Conservation (phyloP, 305 asterid genomes). For the Lippia alba region DNA sequence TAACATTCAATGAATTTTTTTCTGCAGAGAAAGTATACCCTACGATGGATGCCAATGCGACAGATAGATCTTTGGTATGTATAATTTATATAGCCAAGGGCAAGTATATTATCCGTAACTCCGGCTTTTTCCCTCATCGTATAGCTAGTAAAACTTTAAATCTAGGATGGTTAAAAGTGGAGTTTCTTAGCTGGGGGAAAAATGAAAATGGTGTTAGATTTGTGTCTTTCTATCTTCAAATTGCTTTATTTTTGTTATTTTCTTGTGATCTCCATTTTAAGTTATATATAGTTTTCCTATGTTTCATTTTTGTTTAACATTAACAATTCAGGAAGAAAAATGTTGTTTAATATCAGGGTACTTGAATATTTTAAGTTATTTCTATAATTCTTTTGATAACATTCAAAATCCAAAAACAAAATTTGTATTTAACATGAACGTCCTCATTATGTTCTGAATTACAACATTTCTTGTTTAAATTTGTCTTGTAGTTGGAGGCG, state of each 20-base stretch:
- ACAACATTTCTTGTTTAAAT: conserved; percentile 5
- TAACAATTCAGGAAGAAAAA: background rate
- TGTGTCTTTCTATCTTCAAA: background rate
- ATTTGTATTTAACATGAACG: background rate
- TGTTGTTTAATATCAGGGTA: background rate
- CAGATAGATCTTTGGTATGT: conserved; percentile 64
- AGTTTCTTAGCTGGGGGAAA: background rate
- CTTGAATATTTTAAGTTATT: background rate
- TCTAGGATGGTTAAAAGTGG: background rate
- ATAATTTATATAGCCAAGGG: background rate
- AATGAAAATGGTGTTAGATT: background rate
- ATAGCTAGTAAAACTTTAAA: background rate
- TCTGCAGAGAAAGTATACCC: conserved; percentile 49
- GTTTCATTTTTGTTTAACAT: background rate
- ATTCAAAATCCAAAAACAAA: background rate
- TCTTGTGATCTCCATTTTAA: background rate
- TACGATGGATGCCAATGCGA: conserved; percentile 22
- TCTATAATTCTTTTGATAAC: background rate
- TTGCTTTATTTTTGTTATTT: background rate
- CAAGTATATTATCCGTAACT: background rate
- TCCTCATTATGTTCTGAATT: background rate
- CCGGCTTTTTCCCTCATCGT: background rate
- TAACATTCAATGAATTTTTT: conserved; percentile 12
- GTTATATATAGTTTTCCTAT: background rate
- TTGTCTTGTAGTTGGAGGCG: conserved; percentile 54